phyloP scores from a whole-genome alignment of 768 basidiomycete species.

The Tephrocybe rancida region DNA sequence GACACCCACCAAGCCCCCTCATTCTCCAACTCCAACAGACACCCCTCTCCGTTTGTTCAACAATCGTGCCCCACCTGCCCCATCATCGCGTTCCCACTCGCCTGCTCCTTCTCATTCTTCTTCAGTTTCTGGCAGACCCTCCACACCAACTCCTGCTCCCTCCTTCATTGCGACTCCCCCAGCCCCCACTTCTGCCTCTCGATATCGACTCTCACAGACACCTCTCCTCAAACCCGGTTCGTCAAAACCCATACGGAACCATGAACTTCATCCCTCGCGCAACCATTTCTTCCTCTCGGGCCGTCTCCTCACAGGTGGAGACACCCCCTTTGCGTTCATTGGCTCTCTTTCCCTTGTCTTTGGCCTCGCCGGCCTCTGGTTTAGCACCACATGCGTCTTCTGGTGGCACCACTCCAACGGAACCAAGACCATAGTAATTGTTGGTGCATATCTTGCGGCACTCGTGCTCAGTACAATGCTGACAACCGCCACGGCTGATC shows the following conservation, averaged over 20 bases:
- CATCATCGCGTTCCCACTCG: slow-evolving; percentile 33
- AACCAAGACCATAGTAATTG: slow-evolving; percentile 46
- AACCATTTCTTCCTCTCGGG: slow-evolving; percentile 80
- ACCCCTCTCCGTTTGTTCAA: slow-evolving; percentile 29
- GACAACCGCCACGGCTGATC: slow-evolving; percentile 77
- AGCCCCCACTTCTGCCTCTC: slow-evolving; percentile 3
- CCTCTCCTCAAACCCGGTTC: slow-evolving; percentile 39
- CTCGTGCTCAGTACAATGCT: slow-evolving; percentile 78
- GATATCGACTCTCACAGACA: slow-evolving; percentile 36
- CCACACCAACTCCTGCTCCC: slow-evolving; percentile 11
- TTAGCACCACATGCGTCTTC: slow-evolving; percentile 86
- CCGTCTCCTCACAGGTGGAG: slow-evolving; percentile 79
- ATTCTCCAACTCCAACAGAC: slow-evolving; percentile 14
- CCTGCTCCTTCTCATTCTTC: slow-evolving; percentile 20
- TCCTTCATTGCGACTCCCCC: slow-evolving; percentile 22
- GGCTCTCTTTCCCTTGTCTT: slow-evolving; percentile 62
- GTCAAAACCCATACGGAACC: slow-evolving; percentile 50
- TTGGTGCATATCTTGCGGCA: slow-evolving; percentile 52
- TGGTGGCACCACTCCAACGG: slow-evolving; percentile 73
- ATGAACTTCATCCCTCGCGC: slow-evolving; percentile 67
- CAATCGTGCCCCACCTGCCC: slow-evolving; percentile 7
- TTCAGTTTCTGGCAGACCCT: slow-evolving; percentile 15
- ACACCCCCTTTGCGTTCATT: slow-evolving; percentile 82
- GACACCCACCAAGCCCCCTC: slow-evolving; percentile 12
- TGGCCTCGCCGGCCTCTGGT: slow-evolving; percentile 77